phyloP scores from a whole-genome alignment of 805 yeast genomes.

The Schwanniomyces polymorphus region DNA sequence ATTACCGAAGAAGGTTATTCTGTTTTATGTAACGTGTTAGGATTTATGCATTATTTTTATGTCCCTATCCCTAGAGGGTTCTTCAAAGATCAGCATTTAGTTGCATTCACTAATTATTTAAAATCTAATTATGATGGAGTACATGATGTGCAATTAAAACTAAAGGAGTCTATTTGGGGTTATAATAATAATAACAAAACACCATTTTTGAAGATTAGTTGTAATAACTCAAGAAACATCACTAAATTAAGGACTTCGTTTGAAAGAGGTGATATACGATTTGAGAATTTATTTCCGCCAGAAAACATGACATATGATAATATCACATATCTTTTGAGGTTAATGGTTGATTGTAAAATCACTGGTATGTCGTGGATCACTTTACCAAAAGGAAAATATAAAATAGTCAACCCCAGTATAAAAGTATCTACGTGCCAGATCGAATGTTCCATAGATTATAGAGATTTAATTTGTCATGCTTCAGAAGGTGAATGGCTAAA shows the following conservation, averaged over 20 bases:
- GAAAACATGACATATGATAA: conserved; percentile 82
- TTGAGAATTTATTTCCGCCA: conserved; percentile 61
- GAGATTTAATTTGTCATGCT: conserved; percentile 72
- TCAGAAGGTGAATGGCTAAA: conserved; percentile 93
- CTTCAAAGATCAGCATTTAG: conserved; percentile 51
- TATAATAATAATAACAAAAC: conserved; percentile 74
- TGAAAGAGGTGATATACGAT: conserved; percentile 76
- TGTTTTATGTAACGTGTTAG: conserved; percentile 84
- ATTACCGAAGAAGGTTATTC: conserved; percentile 87
- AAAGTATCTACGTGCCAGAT: conserved; percentile 79
- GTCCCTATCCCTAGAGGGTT: conserved; percentile 89
- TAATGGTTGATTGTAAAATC: conserved; percentile 90
- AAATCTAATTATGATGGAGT: conserved; percentile 55
- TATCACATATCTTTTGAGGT: conserved; percentile 77
- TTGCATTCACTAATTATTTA: conserved; percentile 46
- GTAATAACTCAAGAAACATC: conserved; percentile 64
- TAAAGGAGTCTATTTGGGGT: conserved; percentile 93
- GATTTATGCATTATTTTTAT: conserved; percentile 86
- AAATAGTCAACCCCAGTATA: conserved; percentile 35
- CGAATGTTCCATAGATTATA: conserved; percentile 71
- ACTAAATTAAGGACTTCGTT: conserved; percentile 74
- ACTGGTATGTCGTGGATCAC: conserved; percentile 98
- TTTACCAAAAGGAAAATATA: conserved; percentile 73
- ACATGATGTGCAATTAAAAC: conserved; percentile 59
- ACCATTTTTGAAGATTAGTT: conserved; percentile 76